phyloP scores from a whole-genome alignment of 179 eudicot species.

The Spergularia azorica region DNA sequence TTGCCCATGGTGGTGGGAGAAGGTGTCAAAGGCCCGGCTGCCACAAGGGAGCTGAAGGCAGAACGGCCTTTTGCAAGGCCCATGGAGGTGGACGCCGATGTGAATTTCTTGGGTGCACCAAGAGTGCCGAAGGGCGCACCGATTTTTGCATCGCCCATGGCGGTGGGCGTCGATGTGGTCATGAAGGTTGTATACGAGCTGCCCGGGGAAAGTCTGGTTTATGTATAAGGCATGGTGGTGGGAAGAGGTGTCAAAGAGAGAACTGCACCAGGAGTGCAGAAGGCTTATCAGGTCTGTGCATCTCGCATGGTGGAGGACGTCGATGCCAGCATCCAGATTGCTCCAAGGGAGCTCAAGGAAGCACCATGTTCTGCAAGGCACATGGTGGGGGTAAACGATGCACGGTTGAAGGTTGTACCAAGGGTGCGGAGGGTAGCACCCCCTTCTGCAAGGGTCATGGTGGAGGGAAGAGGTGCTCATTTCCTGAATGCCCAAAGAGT shows the following conservation, averaged over 20 bases:
- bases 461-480: slow-evolving; percentile 92
- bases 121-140: slow-evolving; percentile 96
- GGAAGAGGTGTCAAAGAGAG: slow-evolving; percentile 84
- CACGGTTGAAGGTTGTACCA: slow-evolving; percentile 71
- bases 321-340: slow-evolving; percentile 79
- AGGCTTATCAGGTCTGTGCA: slow-evolving; percentile 94
- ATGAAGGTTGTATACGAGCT: slow-evolving; percentile 74
- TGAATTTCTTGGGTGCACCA: slow-evolving; percentile 82
- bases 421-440: slow-evolving; percentile 97
- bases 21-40: slow-evolving; percentile 87
- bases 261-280: slow-evolving; percentile 92
- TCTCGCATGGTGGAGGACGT: slow-evolving; percentile 96
- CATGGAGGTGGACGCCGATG: slow-evolving; percentile 99
- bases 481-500: slow-evolving; percentile 82
- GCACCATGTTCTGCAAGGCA: slow-evolving; percentile 94
- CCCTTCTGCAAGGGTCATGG: slow-evolving; percentile 96
- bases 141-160: slow-evolving; percentile 96
- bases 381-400: slow-evolving; percentile 97
- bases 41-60: slow-evolving; percentile 95
- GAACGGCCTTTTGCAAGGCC: slow-evolving; percentile 95
- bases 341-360: slow-evolving; percentile 94
- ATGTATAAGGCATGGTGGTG: slow-evolving; percentile 95
- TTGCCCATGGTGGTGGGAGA: slow-evolving; percentile 97
- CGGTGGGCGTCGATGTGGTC: slow-evolving; percentile 85
- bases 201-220: slow-evolving; percentile 93